Evolutionary conservation across 805 yeast species (phyloP).

Genomic region (Teunomyces cretensis): DNA sequence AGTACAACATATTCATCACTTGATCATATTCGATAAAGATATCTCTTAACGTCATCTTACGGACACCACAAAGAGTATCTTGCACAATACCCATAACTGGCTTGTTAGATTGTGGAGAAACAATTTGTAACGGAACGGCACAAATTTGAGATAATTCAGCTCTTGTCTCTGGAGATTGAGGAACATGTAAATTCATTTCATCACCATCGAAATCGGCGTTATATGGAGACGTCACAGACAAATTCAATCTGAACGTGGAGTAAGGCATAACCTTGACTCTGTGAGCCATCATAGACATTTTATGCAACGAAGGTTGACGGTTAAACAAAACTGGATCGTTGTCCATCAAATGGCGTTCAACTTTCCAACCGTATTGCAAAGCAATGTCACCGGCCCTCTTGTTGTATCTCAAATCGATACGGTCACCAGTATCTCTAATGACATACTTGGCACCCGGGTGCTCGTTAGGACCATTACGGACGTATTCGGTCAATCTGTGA

Average conservation of each 20-base stretch:
- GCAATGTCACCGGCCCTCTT: constrained; percentile 98
- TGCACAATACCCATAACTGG: constrained; percentile 99
- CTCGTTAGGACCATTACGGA: constrained; percentile 97
- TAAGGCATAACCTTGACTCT: constrained; percentile 98
- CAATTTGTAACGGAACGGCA: constrained; percentile 97
- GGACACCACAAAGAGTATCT: constrained; percentile 95
- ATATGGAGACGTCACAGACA: constrained; percentile 98
- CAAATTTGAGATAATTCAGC: constrained; percentile 94
- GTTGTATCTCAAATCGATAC: constrained; percentile 95
- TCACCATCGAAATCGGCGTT: constrained; percentile 99
- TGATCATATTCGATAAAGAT: constrained; percentile 85
- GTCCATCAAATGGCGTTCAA: constrained; percentile 97
- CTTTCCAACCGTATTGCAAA: constrained; percentile 98
- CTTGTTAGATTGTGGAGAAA: constrained; percentile 96
- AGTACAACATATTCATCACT: constrained; percentile 92
- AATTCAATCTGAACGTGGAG: constrained; percentile 92
- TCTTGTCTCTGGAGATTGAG: constrained; percentile 96
- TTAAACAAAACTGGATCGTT: constrained; percentile 96
- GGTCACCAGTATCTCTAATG: constrained; percentile 97
- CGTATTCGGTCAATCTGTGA: constrained; percentile 87
- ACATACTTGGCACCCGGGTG: constrained; percentile 99
- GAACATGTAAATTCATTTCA: constrained; percentile 99
- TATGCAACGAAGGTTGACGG: constrained; percentile 98
- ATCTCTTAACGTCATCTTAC: constrained; percentile 93
- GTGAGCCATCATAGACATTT: constrained; percentile 99